A percentile compares a stretch with the other conserved stretches of the same genome.
These are phyloP conservation scores for Colletotrichum tabaci DNA, from an alignment of 2,329 filamentous ascomycete species.

Conservation along the genomic window DNA sequence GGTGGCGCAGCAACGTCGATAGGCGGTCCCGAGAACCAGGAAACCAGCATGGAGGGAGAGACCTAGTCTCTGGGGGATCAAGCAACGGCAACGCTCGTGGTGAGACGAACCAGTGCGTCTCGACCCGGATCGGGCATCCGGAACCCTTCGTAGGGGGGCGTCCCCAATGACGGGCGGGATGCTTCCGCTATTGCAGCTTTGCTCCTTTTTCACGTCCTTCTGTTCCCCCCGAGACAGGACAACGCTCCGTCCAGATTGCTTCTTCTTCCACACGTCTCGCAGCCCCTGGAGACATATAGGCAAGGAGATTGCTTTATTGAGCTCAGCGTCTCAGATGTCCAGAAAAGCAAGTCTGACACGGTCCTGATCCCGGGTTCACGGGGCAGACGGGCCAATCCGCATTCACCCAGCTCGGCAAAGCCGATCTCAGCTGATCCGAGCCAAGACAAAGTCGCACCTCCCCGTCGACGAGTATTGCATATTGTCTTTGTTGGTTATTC, in stretches of 20 bases:
- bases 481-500: not conserved
- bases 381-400: not conserved
- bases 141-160: not conserved
- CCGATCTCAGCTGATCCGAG: not conserved
- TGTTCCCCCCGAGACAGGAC: not conserved
- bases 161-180: not conserved
- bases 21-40: conserved; percentile 8
- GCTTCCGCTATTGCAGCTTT: not conserved
- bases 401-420: not conserved
- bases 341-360: not conserved
- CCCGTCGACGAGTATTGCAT: not conserved
- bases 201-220: not conserved
- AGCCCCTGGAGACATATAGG: not conserved
- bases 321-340: not conserved
- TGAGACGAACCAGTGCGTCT: not conserved
- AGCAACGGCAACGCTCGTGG: not conserved
- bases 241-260: not conserved
- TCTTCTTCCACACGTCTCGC: not conserved
- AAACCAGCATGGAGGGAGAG: not conserved
- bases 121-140: not conserved
- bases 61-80: not conserved
- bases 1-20: not conserved
- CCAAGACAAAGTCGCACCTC: not conserved
- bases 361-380: not conserved
- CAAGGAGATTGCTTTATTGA: not conserved